Evolutionary conservation across 164 flowering plant species (phyloP).

Genomic region (Malania oleifera): DNA sequence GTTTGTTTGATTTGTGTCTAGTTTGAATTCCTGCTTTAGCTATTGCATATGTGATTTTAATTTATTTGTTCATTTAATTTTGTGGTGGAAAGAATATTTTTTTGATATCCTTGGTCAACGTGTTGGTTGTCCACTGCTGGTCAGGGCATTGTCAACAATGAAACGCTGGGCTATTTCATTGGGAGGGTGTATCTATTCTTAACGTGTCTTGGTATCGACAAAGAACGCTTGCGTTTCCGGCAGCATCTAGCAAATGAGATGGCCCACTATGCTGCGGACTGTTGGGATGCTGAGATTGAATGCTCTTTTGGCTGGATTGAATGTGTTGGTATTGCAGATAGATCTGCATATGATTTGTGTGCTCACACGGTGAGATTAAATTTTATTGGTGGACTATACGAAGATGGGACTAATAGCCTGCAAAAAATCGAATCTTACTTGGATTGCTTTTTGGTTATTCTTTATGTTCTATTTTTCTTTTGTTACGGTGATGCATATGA

Average conservation of each 20-base stretch:
- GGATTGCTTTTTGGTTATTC: too few species aligned
- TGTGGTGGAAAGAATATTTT: too few species aligned
- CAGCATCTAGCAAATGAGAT: conserved; percentile 97
- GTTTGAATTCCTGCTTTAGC: background rate
- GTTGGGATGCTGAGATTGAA: conserved; percentile 99
- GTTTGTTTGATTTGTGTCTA: conserved; percentile 26
- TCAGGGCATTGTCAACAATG: conserved; percentile 90
- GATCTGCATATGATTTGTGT: conserved; percentile 86
- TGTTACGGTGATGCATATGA: too few species aligned
- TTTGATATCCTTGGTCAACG: too few species aligned
- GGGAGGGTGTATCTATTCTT: conserved; percentile 92
- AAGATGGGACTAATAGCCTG: too few species aligned
- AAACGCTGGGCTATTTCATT: conserved; percentile 91
- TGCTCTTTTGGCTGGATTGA: conserved; percentile 98
- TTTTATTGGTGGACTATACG: too few species aligned
- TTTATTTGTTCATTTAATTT: too few species aligned
- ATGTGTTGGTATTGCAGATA: conserved; percentile 98
- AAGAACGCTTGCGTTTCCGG: conserved; percentile 77
- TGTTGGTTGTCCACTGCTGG: conserved; percentile 4
- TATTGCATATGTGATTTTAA: background rate
- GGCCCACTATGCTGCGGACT: conserved; percentile 99
- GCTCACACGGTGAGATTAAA: conserved; percentile 69
- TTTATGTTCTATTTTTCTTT: too few species aligned
- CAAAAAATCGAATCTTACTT: too few species aligned
- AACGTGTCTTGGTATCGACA: conserved; percentile 78